Base-by-base conservation (phyloP, 768 basidiomycete genomes). In the Boletus tylopilopsis region DNA sequence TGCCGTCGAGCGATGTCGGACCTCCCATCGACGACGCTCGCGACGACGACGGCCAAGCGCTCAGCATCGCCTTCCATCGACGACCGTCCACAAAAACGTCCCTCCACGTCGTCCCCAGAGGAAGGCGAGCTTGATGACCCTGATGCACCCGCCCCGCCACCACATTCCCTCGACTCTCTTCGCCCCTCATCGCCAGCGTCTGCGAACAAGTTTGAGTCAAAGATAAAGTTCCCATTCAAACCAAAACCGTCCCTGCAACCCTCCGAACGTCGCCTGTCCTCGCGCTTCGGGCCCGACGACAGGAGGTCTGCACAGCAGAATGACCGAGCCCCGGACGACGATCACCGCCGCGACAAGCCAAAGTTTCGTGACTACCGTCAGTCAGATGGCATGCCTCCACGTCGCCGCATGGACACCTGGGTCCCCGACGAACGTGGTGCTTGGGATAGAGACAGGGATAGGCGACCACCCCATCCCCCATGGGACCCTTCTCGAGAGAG, bases 151-250 rank as follows among this genome's bases (percentile, higher is more conserved):
- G 53, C 44, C 25, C 46, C 39, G n/a, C 47, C 41, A 6, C 33
- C 39, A 15, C 49, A 55, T 59, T 19, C 54, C 63, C 30, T 53
- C 18, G 45, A 44, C 35, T 21, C 64, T 21, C 57, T 68, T n/a
- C 55, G 68, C 0, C 72, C 75, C 56, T 67, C 73, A 41, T 59
- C 57, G 19, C 60, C 53, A 18, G 54, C 57, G 27, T 50, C 61
- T n/a, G 35, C 49, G 34, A 29, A n/a, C 68, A 79, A 63, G 57
- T 69, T 64, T 43, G 59, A 62, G 42, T 40, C 71, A 18, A 81
- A 79, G 60, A 76, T 87, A 21, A 80, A 84, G 9, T 90, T 87
- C 67, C 89, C 89, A 1, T 90, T 90, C 73, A 90, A 90, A 69
- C 63, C 77, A 18, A 68, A 58, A 72, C 23, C 5, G 0, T 2